Base-by-base conservation (phyloP, 805 yeast species). In the Starmerella cellae region DNA sequence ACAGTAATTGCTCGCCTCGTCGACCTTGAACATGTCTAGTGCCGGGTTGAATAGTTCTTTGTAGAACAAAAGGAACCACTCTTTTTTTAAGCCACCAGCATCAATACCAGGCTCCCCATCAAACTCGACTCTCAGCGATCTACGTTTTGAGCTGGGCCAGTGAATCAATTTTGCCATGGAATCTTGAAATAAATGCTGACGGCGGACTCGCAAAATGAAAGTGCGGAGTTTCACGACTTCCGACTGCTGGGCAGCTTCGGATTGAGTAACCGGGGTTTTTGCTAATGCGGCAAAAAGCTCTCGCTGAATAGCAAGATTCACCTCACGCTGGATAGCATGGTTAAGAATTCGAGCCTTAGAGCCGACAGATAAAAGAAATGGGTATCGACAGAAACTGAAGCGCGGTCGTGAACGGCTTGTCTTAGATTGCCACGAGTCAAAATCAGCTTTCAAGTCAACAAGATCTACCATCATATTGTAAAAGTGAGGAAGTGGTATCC, bases 51-150 rank as follows among this genome's bases (percentile, higher is more conserved):
- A 81, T 2, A 88, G 59, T 21, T 79, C 78, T 44, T 72, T 73
- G 1, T 82, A 76, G 31, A 91, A 63, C 31, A 87, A 61, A 37
- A 75, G 65, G 59, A 91, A 87, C 98, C 98, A 88, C 55, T 88
- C 98, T 55, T 85, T 87, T 53, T 79, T 75, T 45, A 88, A 67
- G 0, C 98, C 98, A 2, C 98, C 97, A 1, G 85, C 96, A 63
- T 88, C 98, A 19, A 88, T 73, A 0, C 97, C 98, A 0, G 87
- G 93, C 56, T 88, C 98, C 45, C 77, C 77, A 3, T 79, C 63
- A 58, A 91, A 88, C 53, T 82, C 87, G 8, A 91, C 79, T 47
- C 75, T 70, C 24, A 88, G 60, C 1, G 83, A 72, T 55, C 87
- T 85, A 52, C 79, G 75, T 31, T 50, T 44, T 11, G 38, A 21